A percentile compares a stretch with the other conserved stretches of the same genome.
Conservation (phyloP, 768 basidiomycete species). For the Guyanaporus albipodus region DNA sequence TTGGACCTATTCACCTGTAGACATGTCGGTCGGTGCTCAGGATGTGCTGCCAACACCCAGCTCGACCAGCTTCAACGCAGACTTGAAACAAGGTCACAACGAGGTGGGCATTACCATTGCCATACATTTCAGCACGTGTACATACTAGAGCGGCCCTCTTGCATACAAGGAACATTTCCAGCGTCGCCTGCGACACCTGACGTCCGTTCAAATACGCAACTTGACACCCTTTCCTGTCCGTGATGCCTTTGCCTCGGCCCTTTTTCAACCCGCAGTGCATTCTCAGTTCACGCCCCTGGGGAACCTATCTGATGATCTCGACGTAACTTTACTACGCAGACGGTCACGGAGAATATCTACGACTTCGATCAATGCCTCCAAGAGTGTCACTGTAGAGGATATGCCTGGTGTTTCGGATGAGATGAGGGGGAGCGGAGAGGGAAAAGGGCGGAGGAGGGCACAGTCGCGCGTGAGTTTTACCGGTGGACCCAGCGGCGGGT, state of each 20-base stretch:
- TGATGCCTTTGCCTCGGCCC: constrained; percentile 67
- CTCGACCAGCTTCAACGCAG: constrained; percentile 14
- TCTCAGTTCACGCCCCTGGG: constrained; percentile 56
- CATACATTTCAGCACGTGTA: not conserved
- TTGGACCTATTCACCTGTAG: not conserved
- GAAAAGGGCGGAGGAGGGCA: constrained; percentile 41
- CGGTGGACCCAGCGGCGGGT: constrained; percentile 16
- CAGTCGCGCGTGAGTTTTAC: constrained; percentile 45
- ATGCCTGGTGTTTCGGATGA: constrained; percentile 27
- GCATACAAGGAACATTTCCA: constrained; percentile 32
- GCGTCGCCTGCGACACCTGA: constrained; percentile 72
- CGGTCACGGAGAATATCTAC: constrained; percentile 59
- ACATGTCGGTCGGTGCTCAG: constrained; percentile 22
- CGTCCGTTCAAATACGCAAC: constrained; percentile 71
- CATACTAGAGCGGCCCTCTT: not conserved
- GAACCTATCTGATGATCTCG: constrained; percentile 66
- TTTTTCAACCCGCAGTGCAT: constrained; percentile 61
- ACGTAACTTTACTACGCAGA: constrained; percentile 54
- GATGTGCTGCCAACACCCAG: constrained; percentile 14
- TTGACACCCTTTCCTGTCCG: constrained; percentile 81
- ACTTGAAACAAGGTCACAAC: constrained; percentile 4
- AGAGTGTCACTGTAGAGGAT: constrained; percentile 45
- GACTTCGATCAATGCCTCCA: constrained; percentile 49
- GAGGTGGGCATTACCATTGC: constrained; percentile 13
- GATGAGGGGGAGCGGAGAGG: constrained; percentile 26